A percentile compares a stretch with the other conserved stretches of the same genome.
Conservation (phyloP, 2,329 filamentous ascomycete species). For the Pseudogymnoascus sp. region DNA sequence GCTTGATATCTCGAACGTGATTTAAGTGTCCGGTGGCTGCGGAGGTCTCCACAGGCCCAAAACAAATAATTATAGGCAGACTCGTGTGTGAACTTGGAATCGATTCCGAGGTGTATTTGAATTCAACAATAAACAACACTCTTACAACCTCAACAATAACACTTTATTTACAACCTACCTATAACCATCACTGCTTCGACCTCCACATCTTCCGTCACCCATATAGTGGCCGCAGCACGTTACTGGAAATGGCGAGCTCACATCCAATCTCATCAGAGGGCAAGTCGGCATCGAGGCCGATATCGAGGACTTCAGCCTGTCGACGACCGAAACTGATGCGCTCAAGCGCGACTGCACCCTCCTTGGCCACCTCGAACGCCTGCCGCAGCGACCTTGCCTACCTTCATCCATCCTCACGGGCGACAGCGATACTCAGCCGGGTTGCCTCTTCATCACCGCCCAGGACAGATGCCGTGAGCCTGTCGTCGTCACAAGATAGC, state of each 20-base stretch:
- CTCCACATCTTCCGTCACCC: background rate
- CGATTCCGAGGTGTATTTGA: background rate
- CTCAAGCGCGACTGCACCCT: slow-evolving; percentile 48
- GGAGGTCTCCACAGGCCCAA: slow-evolving; percentile 2
- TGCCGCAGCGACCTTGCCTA: slow-evolving; percentile 43
- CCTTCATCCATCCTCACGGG: slow-evolving; percentile 41
- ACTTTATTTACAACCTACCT: background rate
- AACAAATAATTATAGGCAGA: slow-evolving; percentile 2
- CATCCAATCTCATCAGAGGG: slow-evolving; percentile 1
- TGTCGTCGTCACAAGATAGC: background rate
- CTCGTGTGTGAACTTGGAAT: background rate
- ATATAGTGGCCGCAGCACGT: background rate
- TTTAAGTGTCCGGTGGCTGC: background rate
- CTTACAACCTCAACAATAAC: background rate
- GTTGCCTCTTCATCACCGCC: slow-evolving; percentile 43
- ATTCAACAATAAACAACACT: background rate
- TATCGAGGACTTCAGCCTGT: slow-evolving; percentile 32
- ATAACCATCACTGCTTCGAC: background rate
- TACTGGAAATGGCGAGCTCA: slow-evolving; percentile 2
- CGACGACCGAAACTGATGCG: slow-evolving; percentile 47
- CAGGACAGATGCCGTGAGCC: slow-evolving; percentile 24
- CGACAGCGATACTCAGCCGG: slow-evolving; percentile 46
- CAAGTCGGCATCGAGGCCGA: slow-evolving; percentile 31
- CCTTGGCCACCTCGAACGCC: slow-evolving; percentile 47
- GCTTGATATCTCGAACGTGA: slow-evolving; percentile 1